Percentiles rank a stretch among this genome's conserved stretches.
Evolutionary conservation across 768 basidiomycete genomes (phyloP).

Genomic region (Sporobolomyces roseus): DNA sequence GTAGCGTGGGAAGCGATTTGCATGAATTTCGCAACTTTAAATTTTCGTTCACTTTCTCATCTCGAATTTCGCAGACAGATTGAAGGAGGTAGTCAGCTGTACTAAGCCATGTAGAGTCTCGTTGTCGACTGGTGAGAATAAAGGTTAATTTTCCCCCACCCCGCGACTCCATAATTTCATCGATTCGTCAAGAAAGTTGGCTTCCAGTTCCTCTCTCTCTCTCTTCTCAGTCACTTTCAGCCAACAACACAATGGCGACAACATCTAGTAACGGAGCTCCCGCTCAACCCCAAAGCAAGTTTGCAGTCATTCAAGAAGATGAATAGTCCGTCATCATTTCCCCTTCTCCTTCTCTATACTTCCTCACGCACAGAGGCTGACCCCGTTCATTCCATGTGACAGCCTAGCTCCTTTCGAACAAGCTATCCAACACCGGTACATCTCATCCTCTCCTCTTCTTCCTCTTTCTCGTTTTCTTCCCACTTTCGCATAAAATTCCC

Average conservation of each 20-base stretch:
- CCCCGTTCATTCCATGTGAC: neutral
- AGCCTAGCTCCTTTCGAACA: slow-evolving; percentile 15
- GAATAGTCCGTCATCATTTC: slow-evolving; percentile 46
- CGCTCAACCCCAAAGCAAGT: slow-evolving; percentile 1
- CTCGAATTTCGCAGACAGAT: neutral
- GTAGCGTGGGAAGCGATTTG: neutral
- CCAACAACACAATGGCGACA: neutral
- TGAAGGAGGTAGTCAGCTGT: too few species aligned
- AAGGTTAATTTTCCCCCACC: neutral
- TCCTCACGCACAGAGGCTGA: neutral
- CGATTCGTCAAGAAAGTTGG: too few species aligned
- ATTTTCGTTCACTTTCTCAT: neutral
- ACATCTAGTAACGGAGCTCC: neutral
- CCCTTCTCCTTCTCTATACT: neutral
- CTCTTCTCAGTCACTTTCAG: neutral
- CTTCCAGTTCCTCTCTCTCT: too few species aligned
- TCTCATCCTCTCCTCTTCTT: neutral
- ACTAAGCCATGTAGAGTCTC: too few species aligned
- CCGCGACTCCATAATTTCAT: too few species aligned
- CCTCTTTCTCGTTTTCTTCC: neutral
- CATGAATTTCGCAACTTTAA: neutral
- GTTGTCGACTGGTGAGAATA: too few species aligned
- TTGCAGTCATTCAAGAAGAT: slow-evolving; percentile 47
- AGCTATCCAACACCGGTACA: slow-evolving; percentile 4
- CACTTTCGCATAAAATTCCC: neutral